Conservation (phyloP, 2,329 filamentous ascomycete species). For the Ophiosphaerella korrae region DNA sequence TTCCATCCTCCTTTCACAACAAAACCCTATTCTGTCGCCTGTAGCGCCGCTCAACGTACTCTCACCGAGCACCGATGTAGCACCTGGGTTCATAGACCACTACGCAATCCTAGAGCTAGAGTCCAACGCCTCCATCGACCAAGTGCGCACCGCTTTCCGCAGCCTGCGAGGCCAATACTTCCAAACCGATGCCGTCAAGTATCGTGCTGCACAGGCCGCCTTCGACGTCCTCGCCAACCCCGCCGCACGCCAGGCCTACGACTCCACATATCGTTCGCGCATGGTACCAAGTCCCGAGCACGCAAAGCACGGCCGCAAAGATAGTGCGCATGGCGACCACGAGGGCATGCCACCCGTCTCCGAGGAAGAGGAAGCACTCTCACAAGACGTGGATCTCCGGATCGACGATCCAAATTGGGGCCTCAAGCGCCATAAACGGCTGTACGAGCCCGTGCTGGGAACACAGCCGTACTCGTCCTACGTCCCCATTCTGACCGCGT, state of each 20-base stretch:
- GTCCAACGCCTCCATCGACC: conserved; percentile 30
- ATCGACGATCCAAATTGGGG: conserved; percentile 32
- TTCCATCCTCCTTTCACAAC: conserved; percentile 26
- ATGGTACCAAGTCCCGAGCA: conserved; percentile 18
- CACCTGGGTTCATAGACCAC: conserved; percentile 33
- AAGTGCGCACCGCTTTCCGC: conserved; percentile 37
- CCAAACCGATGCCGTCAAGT: conserved; percentile 32
- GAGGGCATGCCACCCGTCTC: conserved; percentile 11
- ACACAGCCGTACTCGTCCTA: conserved; percentile 33
- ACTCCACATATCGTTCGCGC: conserved; percentile 23
- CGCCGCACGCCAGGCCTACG: conserved; percentile 35
- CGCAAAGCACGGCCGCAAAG: conserved; percentile 27
- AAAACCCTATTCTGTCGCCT: conserved; percentile 26
- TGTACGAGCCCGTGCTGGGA: conserved; percentile 26
- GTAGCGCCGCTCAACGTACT: conserved; percentile 15
- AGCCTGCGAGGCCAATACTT: conserved; percentile 37
- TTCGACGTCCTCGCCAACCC: conserved; percentile 38
- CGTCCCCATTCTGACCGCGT: conserved; percentile 28
- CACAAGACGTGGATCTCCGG: conserved; percentile 3
- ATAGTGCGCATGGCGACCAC: conserved; percentile 27
- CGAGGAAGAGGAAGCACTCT: conserved; percentile 25
- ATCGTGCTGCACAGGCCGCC: conserved; percentile 35
- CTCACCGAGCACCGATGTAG: conserved; percentile 17
- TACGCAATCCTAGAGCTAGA: conserved; percentile 37
- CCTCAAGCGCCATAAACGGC: conserved; percentile 26